phyloP scores from a whole-genome alignment of 306 rosid genomes.

The Luffa aegyptiaca region DNA sequence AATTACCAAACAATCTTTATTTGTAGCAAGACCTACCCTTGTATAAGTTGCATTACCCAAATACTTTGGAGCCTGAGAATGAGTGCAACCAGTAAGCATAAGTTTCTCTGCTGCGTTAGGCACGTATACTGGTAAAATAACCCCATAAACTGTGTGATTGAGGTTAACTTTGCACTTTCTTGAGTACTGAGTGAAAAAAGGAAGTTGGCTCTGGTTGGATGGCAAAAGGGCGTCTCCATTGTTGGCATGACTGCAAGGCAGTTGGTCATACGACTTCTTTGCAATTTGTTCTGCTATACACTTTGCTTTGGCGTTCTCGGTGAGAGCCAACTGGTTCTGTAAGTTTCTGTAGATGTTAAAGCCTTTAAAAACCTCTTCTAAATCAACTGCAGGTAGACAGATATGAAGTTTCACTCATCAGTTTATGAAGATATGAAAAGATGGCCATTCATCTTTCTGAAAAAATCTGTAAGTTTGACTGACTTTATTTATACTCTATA shows the following conservation, averaged over 20 bases:
- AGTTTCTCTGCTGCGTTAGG: background rate
- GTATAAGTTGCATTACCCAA: background rate
- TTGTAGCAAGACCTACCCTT: background rate
- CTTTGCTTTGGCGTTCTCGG: background rate
- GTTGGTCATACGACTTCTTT: background rate
- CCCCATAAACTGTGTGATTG: background rate
- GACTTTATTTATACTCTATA: background rate
- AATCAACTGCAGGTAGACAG: slow-evolving; percentile 2
- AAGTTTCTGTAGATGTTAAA: slow-evolving; percentile 2
- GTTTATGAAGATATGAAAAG: background rate
- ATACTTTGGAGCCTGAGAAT: slow-evolving; percentile 2
- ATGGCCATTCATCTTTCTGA: background rate
- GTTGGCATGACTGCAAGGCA: background rate
- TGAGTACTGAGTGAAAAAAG: background rate
- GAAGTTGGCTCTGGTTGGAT: background rate
- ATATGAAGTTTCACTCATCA: background rate
- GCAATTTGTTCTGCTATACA: slow-evolving; percentile 5
- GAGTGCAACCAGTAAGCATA: background rate
- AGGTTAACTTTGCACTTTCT: background rate
- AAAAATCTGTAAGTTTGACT: background rate
- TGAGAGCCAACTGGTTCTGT: background rate
- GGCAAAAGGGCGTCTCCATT: background rate
- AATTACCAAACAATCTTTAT: background rate
- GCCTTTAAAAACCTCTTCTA: slow-evolving; percentile 6
- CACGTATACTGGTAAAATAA: slow-evolving; percentile 1